Percentiles rank a stretch among this genome's conserved stretches.
Conservation (phyloP, 2,329 filamentous ascomycete genomes). For the Aulographum hederae region DNA sequence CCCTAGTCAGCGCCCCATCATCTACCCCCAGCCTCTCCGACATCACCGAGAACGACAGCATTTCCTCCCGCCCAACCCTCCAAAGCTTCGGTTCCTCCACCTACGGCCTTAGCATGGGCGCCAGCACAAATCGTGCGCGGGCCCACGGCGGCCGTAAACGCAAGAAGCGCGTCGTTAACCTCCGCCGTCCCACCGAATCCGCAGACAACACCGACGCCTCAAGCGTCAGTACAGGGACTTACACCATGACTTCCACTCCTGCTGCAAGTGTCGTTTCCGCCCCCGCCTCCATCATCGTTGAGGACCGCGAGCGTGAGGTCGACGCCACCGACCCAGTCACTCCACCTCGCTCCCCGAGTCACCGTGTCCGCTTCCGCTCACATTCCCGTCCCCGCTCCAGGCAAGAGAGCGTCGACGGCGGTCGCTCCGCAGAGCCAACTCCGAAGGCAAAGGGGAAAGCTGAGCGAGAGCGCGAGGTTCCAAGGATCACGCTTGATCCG, state of each 20-base stretch:
- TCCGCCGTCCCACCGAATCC: constrained; percentile 31
- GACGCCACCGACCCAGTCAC: constrained; percentile 13
- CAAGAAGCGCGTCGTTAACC: constrained; percentile 69
- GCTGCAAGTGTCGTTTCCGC: not conserved
- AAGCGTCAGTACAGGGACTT: too few relatives aligned
- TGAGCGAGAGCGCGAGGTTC: too few relatives aligned
- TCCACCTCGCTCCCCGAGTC: constrained; percentile 13
- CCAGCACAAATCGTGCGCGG: constrained; percentile 38
- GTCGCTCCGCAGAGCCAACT: too few relatives aligned
- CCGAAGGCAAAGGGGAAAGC: too few relatives aligned
- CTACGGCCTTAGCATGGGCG: constrained; percentile 44
- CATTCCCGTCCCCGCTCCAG: too few relatives aligned
- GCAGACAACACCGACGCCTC: not conserved
- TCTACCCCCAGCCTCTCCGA: constrained; percentile 10
- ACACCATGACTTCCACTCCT: not conserved
- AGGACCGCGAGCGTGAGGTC: constrained; percentile 7
- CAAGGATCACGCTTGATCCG: too few relatives aligned
- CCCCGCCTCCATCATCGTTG: not conserved
- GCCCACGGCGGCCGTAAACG: constrained; percentile 51
- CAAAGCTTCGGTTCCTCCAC: constrained; percentile 41
- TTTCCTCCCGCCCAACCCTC: constrained; percentile 49
- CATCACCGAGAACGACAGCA: constrained; percentile 31
- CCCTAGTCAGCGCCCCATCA: constrained; percentile 13
- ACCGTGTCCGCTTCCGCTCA: constrained; percentile 11
- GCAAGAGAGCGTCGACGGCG: constrained; percentile 16